These are phyloP conservation scores for Hanseniaspora vineae DNA, from an alignment of 805 yeast genomes.

Conservation along the genomic window DNA sequence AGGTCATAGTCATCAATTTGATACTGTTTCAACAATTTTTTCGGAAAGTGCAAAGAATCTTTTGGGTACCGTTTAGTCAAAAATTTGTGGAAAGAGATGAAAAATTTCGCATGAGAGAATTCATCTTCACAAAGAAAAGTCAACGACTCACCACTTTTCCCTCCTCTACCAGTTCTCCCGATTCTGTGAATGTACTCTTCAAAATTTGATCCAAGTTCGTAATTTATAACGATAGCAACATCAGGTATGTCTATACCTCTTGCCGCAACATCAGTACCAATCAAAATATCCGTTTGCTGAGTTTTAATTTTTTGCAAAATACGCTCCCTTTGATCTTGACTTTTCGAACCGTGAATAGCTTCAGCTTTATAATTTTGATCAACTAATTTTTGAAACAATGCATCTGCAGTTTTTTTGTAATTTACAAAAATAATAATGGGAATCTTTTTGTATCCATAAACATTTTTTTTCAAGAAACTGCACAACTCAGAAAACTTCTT, in stretches of 20 bases:
- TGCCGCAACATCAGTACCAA: constrained; percentile 83
- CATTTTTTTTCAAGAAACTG: background rate
- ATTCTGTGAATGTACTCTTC: constrained; percentile 92
- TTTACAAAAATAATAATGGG: constrained; percentile 20
- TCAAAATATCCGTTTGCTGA: constrained; percentile 30
- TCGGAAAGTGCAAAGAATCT: background rate
- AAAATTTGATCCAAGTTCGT: constrained; percentile 77
- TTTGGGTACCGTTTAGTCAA: background rate
- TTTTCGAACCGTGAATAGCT: constrained; percentile 42
- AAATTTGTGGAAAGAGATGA: background rate
- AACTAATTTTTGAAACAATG: constrained; percentile 45
- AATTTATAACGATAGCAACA: constrained; percentile 68
- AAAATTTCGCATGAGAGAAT: constrained; percentile 20
- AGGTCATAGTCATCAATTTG: background rate
- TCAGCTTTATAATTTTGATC: constrained; percentile 5
- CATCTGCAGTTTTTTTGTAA: constrained; percentile 66
- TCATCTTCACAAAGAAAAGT: constrained; percentile 50
- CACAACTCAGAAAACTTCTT: background rate
- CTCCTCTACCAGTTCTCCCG: constrained; percentile 96
- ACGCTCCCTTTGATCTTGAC: constrained; percentile 38
- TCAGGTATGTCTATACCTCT: constrained; percentile 77
- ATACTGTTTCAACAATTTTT: background rate
- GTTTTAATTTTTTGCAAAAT: constrained; percentile 39
- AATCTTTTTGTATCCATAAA: constrained; percentile 7
- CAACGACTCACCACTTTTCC: constrained; percentile 57